These are phyloP conservation scores for Ceratocystis harringtonii DNA, from an alignment of 2,329 filamentous ascomycete species.

Conservation along the genomic window DNA sequence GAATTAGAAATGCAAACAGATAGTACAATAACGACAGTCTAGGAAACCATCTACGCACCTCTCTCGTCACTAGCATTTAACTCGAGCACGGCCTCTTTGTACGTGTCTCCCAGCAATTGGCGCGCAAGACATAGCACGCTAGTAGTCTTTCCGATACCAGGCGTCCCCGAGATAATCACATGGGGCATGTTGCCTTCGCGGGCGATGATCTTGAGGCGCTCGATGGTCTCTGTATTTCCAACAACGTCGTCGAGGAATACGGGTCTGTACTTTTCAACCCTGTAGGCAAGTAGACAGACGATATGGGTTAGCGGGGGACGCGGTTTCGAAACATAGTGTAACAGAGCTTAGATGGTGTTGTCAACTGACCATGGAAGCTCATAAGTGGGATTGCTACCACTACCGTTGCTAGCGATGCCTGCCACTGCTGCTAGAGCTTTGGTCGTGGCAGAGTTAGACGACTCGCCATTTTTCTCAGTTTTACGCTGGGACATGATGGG, in stretches of 20 bases:
- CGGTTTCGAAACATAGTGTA: too few species aligned
- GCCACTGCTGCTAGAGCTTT: conserved; percentile 36
- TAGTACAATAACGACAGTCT: background rate
- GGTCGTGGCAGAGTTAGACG: conserved; percentile 44
- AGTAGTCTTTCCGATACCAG: conserved; percentile 96
- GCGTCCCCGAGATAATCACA: conserved; percentile 98
- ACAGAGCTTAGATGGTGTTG: background rate
- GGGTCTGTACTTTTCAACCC: conserved; percentile 97
- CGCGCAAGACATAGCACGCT: conserved; percentile 85
- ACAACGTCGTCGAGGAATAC: conserved; percentile 93
- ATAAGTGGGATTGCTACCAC: conserved; percentile 41
- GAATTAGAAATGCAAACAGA: background rate
- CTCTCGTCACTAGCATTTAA: conserved; percentile 93
- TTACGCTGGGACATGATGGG: conserved; percentile 35
- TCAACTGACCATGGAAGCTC: conserved; percentile 60
- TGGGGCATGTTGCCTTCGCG: conserved; percentile 99
- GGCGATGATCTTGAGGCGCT: conserved; percentile 93
- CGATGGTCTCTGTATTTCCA: conserved; percentile 93
- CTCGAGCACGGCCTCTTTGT: conserved; percentile 94
- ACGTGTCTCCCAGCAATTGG: conserved; percentile 78
- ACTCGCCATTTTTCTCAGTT: conserved; percentile 41
- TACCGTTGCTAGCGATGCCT: conserved; percentile 33
- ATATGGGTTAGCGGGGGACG: background rate
- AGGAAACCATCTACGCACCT: conserved; percentile 32
- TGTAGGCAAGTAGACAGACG: conserved; percentile 25